Evolutionary conservation across 805 yeast species (phyloP).

Genomic region (Sugiyamaella smithiae): DNA sequence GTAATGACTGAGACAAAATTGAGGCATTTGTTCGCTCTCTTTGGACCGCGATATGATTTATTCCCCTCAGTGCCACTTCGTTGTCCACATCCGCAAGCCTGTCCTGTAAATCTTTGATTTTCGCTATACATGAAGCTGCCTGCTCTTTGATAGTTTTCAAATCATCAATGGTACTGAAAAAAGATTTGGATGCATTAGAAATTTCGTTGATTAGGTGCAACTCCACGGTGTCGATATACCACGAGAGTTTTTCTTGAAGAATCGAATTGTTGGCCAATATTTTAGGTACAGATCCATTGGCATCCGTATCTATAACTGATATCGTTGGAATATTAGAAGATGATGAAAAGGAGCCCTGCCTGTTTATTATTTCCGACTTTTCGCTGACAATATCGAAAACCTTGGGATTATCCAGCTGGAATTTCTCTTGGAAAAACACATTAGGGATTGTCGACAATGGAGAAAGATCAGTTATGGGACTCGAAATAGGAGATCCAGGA

Average conservation of each 20-base stretch:
- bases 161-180: conserved; percentile 80
- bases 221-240: conserved; percentile 83
- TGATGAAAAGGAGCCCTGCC: conserved; percentile 16
- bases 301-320: conserved; percentile 28
- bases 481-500: conserved; percentile 1
- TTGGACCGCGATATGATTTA: conserved; percentile 48
- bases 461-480: conserved; percentile 17
- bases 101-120: conserved; percentile 45
- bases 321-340: conserved; percentile 3
- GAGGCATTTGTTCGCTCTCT: conserved; percentile 58
- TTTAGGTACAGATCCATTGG: conserved; percentile 32
- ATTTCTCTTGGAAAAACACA: conserved; percentile 63
- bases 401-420: conserved; percentile 85
- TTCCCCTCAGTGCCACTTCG: conserved; percentile 50
- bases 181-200: conserved; percentile 77
- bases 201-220: conserved; percentile 76
- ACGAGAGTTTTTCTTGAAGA: conserved; percentile 74
- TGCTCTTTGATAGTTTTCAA: conserved; percentile 55
- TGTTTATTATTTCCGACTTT: conserved; percentile 42
- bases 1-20: conserved; percentile 57
- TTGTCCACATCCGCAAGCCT: conserved; percentile 48
- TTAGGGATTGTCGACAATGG: conserved; percentile 57
- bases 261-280: conserved; percentile 50
- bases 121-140: conserved; percentile 49
- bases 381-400: conserved; percentile 73